Conservation (phyloP, 202 grass and related monocot genomes). For the Cymbopogon flexuosus region DNA sequence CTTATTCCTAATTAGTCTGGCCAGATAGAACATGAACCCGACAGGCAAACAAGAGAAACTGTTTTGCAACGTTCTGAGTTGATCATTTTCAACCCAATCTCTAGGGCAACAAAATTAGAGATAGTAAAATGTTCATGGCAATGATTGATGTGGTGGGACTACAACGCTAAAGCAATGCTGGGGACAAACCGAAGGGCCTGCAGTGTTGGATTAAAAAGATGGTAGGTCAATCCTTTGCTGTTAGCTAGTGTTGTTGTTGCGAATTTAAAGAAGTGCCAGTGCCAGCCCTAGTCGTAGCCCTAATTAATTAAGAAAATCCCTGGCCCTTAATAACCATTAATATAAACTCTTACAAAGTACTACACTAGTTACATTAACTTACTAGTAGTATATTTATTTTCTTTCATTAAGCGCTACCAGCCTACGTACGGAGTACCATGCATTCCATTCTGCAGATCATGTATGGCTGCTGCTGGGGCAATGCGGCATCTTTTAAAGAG, state of each 20-base stretch:
- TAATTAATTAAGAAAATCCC: slow-evolving; percentile 5
- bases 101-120: not conserved
- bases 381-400: not conserved
- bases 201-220: slow-evolving; percentile 34
- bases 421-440: no score
- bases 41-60: slow-evolving; percentile 19
- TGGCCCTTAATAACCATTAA: slow-evolving; percentile 8
- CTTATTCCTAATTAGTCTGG: not conserved
- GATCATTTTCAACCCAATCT: not conserved
- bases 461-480: not conserved
- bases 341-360: slow-evolving; percentile 1
- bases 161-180: slow-evolving; percentile 1
- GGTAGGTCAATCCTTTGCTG: slow-evolving; percentile 29
- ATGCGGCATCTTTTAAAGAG: not conserved
- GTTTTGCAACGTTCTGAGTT: not conserved
- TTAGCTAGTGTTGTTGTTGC: not conserved
- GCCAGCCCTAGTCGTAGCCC: not conserved
- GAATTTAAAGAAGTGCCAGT: slow-evolving; percentile 16
- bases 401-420: not conserved
- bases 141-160: slow-evolving; percentile 35
- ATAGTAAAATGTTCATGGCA: not conserved
- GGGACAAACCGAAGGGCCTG: slow-evolving; percentile 28
- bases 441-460: not conserved
- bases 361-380: no score
- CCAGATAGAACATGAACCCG: not conserved